These are phyloP conservation scores for Paecilomyces dactylethromorphus DNA, from an alignment of 2,329 filamentous ascomycete species.

Conservation along the genomic window DNA sequence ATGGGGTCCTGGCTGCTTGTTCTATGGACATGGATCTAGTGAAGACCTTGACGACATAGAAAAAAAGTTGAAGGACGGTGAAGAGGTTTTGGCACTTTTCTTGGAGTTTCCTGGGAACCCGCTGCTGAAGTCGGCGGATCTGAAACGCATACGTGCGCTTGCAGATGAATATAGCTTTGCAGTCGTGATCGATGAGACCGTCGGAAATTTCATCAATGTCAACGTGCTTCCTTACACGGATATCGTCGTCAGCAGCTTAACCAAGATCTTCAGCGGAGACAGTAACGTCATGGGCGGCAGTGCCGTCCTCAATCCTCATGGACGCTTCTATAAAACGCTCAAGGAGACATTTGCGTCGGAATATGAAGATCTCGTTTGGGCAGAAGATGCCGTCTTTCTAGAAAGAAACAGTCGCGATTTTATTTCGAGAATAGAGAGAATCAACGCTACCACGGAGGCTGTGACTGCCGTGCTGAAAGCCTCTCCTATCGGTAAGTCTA, in stretches of 20 bases:
- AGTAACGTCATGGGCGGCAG: conserved; percentile 97
- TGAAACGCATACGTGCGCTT: conserved; percentile 70
- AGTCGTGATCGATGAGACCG: conserved; percentile 90
- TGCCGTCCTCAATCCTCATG: conserved; percentile 57
- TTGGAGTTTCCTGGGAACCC: conserved; percentile 96
- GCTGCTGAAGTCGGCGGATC: conserved; percentile 74
- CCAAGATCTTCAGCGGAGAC: conserved; percentile 95
- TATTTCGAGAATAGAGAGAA: conserved; percentile 69
- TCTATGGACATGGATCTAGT: conserved; percentile 75
- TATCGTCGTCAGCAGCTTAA: conserved; percentile 87
- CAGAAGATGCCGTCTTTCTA: conserved; percentile 88
- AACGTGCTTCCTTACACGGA: conserved; percentile 87
- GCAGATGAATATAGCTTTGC: conserved; percentile 82
- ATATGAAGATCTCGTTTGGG: conserved; percentile 89
- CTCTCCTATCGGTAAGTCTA: conserved; percentile 45
- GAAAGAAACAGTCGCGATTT: conserved; percentile 96
- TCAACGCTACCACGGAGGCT: conserved; percentile 78
- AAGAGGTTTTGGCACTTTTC: conserved; percentile 76
- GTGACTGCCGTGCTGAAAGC: conserved; percentile 66
- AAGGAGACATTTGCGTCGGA: conserved; percentile 58
- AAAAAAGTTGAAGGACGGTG: conserved; percentile 59
- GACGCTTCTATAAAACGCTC: conserved; percentile 64
- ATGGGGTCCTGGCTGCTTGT: conserved; percentile 81
- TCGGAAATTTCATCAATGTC: conserved; percentile 93
- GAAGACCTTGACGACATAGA: conserved; percentile 82